Evolutionary conservation across 1,284 basidiomycete species (phyloP), one percentile per base, ranked within the genome.

Genomic region (Cystobasidiaceae sp.): DNA sequence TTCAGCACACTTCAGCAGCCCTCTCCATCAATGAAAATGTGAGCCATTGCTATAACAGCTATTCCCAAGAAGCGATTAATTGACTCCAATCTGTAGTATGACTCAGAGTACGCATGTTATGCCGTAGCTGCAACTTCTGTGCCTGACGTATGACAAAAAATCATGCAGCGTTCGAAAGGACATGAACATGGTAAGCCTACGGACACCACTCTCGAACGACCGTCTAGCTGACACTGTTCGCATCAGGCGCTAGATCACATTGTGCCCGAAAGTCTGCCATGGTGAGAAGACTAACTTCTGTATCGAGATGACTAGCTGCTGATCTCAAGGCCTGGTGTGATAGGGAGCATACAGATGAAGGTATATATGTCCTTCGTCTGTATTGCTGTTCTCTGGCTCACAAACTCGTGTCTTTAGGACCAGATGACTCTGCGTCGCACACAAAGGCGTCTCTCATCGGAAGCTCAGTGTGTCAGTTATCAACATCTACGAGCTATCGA

Each of bases 361-460:
- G 72, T 63, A 37, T 17, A 51, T 6, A 4, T 37, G n/a, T 25
- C 37, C 25, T n/a, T 33, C 49, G 11, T 32, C 28, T 13, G 3
- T 11, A 28, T 23, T 23, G 23, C n/a, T 33, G 3, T 37, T 17
- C 23, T 32, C 13, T 30, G 23, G 27, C 39, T 9, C 37, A 9
- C 15, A 21, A 43, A 21, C 15, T 25, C 2, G 25, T 49, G 8
- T 34, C 9, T 45, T 21, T 21, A 68, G 71, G 71, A 11, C 73
- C 72, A 1, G 73, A 74, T 61, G 75, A 76, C 56, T 69, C 66
- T 1, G 71, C 70, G 5, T 73, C 70, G 21, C 78, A 79, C 65
- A 74, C 76, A 30, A 78, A 78, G 69, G 67, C 74, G 3, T 71
- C 72, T 33, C 54, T 79, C 32, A 73, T 77, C 51, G 78, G 78